A percentile compares a stretch with the other conserved stretches of the same genome.
These are phyloP conservation scores for Russula abietina DNA, from an alignment of 768 basidiomycete species.

Conservation along the genomic window DNA sequence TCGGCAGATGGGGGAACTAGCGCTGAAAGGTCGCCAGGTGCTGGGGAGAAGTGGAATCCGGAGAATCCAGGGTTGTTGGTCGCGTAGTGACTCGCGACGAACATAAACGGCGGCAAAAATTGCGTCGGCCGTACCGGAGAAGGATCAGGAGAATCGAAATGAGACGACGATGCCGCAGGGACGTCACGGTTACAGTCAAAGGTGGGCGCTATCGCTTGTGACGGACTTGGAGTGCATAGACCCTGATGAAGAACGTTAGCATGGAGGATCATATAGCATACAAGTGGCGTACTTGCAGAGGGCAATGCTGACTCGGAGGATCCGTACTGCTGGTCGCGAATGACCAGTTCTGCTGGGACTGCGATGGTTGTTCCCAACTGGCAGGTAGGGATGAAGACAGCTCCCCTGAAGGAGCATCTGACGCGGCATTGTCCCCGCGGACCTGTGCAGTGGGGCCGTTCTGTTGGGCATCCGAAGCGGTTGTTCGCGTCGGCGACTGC, in stretches of 20 bases:
- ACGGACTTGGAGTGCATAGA: background rate
- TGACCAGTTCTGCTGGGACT: conserved; percentile 7
- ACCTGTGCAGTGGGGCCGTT: background rate
- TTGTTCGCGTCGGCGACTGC: background rate
- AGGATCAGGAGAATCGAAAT: conserved; percentile 18
- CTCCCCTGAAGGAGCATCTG: background rate
- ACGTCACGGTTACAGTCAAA: background rate
- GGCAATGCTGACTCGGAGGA: background rate
- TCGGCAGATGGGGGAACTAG: background rate
- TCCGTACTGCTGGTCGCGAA: background rate
- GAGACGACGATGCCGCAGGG: conserved; percentile 1
- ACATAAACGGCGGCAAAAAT: conserved; percentile 11
- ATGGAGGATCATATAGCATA: background rate
- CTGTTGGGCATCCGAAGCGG: background rate
- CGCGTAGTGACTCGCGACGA: background rate
- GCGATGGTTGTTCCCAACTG: background rate
- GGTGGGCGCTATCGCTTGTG: background rate
- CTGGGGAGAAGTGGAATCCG: background rate
- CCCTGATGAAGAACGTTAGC: background rate
- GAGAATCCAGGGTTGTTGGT: background rate
- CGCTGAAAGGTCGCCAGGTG: background rate
- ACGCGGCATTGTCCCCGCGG: background rate
- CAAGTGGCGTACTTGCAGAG: background rate
- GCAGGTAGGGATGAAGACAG: background rate
- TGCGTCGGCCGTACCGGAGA: conserved; percentile 3